A percentile compares a stretch with the other conserved stretches of the same genome.
These are phyloP conservation scores for Globisporangium nodosum DNA, from an alignment of 352 stramenopile species.

Conservation along the genomic window DNA sequence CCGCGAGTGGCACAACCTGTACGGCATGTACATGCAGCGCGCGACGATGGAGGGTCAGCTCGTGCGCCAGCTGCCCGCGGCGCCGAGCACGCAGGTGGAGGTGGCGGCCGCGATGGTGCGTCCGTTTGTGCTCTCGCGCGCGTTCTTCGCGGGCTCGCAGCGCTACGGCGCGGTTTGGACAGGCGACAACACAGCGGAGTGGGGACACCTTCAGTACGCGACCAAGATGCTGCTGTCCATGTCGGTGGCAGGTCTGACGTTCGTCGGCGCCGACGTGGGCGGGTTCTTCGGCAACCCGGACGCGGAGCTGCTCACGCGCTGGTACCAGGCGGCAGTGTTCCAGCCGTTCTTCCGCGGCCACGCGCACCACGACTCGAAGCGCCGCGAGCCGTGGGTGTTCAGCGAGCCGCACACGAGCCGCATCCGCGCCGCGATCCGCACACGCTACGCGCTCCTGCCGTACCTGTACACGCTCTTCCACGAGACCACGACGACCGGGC, in stretches of 20 bases:
- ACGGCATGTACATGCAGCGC: constrained; percentile 97
- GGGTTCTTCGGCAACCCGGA: constrained; percentile 98
- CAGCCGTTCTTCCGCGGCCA: constrained; percentile 99
- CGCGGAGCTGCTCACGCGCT: constrained; percentile 94
- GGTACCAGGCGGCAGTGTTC: constrained; percentile 95
- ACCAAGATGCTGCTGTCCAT: constrained; percentile 97
- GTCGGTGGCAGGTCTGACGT: constrained; percentile 93
- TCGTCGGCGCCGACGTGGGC: constrained; percentile 97
- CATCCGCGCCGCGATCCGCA: constrained; percentile 90
- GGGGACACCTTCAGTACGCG: constrained; percentile 94
- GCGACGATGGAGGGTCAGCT: constrained; percentile 93
- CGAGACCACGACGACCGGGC: constrained; percentile 40
- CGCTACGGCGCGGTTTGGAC: constrained; percentile 98
- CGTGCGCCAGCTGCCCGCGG: constrained; percentile 52
- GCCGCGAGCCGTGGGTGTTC: constrained; percentile 98
- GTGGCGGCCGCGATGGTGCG: constrained; percentile 66
- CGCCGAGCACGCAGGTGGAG: constrained; percentile 34
- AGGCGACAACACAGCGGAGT: constrained; percentile 96
- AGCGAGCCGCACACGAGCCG: constrained; percentile 90
- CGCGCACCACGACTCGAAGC: constrained; percentile 98
- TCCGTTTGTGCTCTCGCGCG: constrained; percentile 96
- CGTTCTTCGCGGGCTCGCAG: constrained; percentile 98
- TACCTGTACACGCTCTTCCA: constrained; percentile 93
- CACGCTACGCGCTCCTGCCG: constrained; percentile 95
- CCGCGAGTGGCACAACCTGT: constrained; percentile 99